Evolutionary conservation across 164 flowering plant genomes (phyloP).

Genomic region (Brasenia schreberi): DNA sequence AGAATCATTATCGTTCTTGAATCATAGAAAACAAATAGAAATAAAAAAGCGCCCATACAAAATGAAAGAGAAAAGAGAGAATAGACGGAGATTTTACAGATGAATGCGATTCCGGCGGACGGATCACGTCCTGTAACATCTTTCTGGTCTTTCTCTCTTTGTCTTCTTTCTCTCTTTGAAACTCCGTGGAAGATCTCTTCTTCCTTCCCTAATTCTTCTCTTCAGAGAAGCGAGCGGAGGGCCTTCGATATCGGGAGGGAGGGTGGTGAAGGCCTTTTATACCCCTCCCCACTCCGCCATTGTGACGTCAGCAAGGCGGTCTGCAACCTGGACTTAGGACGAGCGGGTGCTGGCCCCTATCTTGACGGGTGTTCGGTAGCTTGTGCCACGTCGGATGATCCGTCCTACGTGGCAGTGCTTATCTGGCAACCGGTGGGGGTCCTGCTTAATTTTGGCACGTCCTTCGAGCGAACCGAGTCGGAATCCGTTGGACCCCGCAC

Average conservation of each 20-base stretch:
- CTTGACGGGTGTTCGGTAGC: not conserved
- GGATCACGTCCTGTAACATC: conserved; percentile 31
- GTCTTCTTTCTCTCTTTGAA: not conserved
- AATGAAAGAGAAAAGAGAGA: conserved; percentile 1
- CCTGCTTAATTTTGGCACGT: not conserved
- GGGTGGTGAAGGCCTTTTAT: not conserved
- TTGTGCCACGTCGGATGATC: not conserved
- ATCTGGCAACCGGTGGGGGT: not conserved
- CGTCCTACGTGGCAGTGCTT: not conserved
- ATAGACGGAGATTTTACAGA: conserved; percentile 13
- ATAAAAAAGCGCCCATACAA: not conserved
- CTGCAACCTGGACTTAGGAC: not conserved
- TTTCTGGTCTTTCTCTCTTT: not conserved
- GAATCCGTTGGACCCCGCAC: not conserved
- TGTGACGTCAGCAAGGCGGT: not conserved
- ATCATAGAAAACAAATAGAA: no score
- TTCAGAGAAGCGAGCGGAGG: not conserved
- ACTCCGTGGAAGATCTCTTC: not conserved
- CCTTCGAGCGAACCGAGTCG: no score
- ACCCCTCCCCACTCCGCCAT: not conserved
- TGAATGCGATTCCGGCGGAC: conserved; percentile 24
- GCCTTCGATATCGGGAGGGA: not conserved
- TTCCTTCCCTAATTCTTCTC: not conserved
- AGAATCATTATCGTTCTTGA: no score
- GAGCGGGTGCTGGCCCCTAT: not conserved